Conservation (phyloP, 2,329 filamentous ascomycete genomes). For the Aspergillus awamori region DNA sequence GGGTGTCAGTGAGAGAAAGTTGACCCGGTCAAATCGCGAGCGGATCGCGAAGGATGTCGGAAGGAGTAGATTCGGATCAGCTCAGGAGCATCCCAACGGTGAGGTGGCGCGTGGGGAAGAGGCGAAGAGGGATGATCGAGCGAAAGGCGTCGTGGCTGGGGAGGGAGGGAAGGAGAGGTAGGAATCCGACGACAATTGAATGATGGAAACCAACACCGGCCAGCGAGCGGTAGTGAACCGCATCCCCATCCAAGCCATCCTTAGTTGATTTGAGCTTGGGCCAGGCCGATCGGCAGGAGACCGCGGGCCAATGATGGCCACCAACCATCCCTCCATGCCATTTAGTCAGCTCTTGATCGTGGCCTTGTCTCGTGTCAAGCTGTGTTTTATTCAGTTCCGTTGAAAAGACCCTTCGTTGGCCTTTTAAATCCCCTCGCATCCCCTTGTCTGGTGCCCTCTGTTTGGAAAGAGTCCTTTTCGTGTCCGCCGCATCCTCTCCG, state of each 20-base stretch:
- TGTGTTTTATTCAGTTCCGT: neutral
- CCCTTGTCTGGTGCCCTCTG: neutral
- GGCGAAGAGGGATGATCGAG: neutral
- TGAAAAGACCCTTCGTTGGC: neutral
- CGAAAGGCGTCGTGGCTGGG: neutral
- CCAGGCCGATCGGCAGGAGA: slow-evolving; percentile 28
- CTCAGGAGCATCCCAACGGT: neutral
- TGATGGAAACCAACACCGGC: neutral
- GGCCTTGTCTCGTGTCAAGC: slow-evolving; percentile 3
- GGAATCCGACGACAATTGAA: neutral
- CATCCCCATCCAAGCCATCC: slow-evolving; percentile 5
- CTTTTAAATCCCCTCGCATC: neutral
- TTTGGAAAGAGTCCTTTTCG: neutral
- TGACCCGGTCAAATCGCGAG: slow-evolving; percentile 5
- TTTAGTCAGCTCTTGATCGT: slow-evolving; percentile 28
- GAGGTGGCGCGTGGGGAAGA: neutral
- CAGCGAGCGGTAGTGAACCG: slow-evolving; percentile 1
- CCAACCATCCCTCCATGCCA: slow-evolving; percentile 14
- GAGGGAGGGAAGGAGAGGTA: neutral
- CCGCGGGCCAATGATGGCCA: slow-evolving; percentile 23
- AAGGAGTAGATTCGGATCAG: neutral
- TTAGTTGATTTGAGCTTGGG: slow-evolving; percentile 25
- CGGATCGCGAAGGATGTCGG: slow-evolving; percentile 7
- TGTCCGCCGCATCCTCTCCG: slow-evolving; percentile 11
- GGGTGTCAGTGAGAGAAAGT: slow-evolving; percentile 1